Base-by-base conservation (phyloP, 1,284 basidiomycete species). In the Rhodotorula sp. region DNA sequence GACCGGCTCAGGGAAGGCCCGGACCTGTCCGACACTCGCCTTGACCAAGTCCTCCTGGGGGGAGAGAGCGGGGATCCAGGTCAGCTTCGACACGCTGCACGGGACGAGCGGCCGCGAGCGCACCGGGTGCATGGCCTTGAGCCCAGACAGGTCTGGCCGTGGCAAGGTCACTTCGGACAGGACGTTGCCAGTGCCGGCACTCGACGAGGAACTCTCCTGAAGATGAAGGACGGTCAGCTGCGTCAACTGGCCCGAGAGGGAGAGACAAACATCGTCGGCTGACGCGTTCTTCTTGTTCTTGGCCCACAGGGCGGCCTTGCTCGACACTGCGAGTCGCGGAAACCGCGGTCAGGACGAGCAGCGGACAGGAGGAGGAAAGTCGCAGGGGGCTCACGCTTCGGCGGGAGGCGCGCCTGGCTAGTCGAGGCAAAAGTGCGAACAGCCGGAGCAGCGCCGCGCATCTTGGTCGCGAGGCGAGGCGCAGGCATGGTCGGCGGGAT, bases 81-180 rank as follows among this genome's bases (percentile, higher is more conserved):
- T 55, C 21, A 52, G 50, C n/a, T 23, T 8, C 13, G 9, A 7
- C 44, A 48, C 1, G 4, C 21, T 14, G 19, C 4, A 13, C 7
- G 46, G 4, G 16, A 27, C 19, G 2, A 2, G 48, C 13, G 19
- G n/a, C 23, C 9, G 10, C 14, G 48, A 49, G 49, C 72, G 44
- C 7, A 70, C 69, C 21, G 74, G 72, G 17, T 67, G 69, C n/a
- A 71, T 25, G n/a, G 52, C 42, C 19, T 44, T 16, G 21, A 75
- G 61, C 12, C 44, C 17, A 14, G 19, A 19, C 41, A 75, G 52
- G 52, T 74, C 72, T 5, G 64, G 67, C 10, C 48, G 53, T n/a
- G 67, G 67, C 14, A 70, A 41, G 1, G 67, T 74, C 1, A 76
- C 69, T 34, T 74, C 65, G 2, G 58, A 27, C 4, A 76, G 61